A percentile compares a stretch with the other conserved stretches of the same genome.
Evolutionary conservation across 257 asterid species (phyloP).

Genomic region (Euphrasia confusa): DNA sequence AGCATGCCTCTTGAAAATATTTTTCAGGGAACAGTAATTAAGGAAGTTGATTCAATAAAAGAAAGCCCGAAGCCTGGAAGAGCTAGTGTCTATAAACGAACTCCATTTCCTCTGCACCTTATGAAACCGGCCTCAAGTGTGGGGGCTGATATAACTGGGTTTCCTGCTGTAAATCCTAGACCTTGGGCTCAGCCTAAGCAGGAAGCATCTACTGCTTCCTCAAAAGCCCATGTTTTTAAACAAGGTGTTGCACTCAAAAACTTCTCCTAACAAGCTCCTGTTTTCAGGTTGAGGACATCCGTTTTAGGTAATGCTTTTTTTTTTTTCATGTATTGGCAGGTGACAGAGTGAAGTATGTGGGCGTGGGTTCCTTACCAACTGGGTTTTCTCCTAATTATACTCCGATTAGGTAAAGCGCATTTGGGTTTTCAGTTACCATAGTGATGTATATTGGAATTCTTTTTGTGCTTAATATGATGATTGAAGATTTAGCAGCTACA

Average conservation of each 20-base stretch:
- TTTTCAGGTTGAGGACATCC: constrained; percentile 12
- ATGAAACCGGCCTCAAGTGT: constrained; percentile 72
- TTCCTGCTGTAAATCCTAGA: constrained; percentile 47
- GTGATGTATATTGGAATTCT: background rate
- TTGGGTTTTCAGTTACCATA: background rate
- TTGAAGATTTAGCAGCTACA: constrained; percentile 6
- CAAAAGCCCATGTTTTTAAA: constrained; percentile 39
- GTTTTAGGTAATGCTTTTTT: background rate
- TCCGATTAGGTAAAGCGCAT: constrained; percentile 43
- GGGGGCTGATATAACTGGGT: constrained; percentile 66
- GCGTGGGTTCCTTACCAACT: constrained; percentile 48
- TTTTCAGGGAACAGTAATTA: constrained; percentile 51
- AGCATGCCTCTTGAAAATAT: constrained; percentile 17
- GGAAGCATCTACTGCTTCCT: constrained; percentile 76
- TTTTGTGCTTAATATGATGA: background rate
- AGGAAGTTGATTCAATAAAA: constrained; percentile 57
- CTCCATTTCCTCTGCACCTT: constrained; percentile 48
- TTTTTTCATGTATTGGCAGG: constrained; percentile 45
- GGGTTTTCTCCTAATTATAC: constrained; percentile 43
- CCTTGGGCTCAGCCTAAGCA: constrained; percentile 67
- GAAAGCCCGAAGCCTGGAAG: constrained; percentile 67
- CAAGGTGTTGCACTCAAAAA: too few species aligned
- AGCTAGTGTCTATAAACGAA: constrained; percentile 54
- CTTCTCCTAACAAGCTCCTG: background rate
- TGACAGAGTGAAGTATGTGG: constrained; percentile 74